phyloP scores from a whole-genome alignment of 495 filamentous ascomycete species.

The Neohortaea acidophila region DNA sequence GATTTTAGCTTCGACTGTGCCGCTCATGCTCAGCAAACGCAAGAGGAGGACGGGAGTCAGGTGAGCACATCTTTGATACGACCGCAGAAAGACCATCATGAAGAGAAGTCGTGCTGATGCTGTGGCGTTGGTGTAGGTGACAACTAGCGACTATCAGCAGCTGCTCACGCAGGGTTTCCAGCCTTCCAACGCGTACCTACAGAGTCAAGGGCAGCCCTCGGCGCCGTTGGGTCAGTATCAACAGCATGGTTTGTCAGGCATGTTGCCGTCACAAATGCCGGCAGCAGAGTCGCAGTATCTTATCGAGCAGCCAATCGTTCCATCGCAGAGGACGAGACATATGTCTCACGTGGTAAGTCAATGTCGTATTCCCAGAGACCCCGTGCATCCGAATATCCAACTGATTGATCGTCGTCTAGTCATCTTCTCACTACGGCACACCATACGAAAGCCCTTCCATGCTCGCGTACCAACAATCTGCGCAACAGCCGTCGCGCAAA shows the following conservation, averaged over 20 bases:
- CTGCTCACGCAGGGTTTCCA: slow-evolving; percentile 13
- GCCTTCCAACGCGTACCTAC: slow-evolving; percentile 4
- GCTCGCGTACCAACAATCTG: slow-evolving; percentile 3
- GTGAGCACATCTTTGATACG: slow-evolving; percentile 12
- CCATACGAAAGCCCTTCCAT: slow-evolving; percentile 12
- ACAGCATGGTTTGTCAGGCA: slow-evolving; percentile 13
- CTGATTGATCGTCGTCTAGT: slow-evolving; percentile 10
- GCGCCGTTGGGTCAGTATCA: slow-evolving; percentile 8
- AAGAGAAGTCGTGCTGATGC: background rate
- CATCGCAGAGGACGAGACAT: slow-evolving; percentile 4
- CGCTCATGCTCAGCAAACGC: slow-evolving; percentile 36
- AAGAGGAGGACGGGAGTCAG: slow-evolving; percentile 16
- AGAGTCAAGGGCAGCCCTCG: slow-evolving; percentile 2
- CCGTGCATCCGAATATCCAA: no score
- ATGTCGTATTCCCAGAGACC: no score
- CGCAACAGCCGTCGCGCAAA: slow-evolving; percentile 6
- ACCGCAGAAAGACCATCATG: slow-evolving; percentile 17
- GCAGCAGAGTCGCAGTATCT: slow-evolving; percentile 12
- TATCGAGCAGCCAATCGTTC: slow-evolving; percentile 11
- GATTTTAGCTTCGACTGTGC: slow-evolving; percentile 51
- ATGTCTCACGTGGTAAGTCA: slow-evolving; percentile 4
- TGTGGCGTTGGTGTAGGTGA: slow-evolving; percentile 3
- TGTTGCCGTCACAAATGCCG: slow-evolving; percentile 13
- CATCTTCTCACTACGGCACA: slow-evolving; percentile 14
- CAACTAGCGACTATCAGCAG: slow-evolving; percentile 9